Evolutionary conservation across 139 green algal species (phyloP).

Genomic region (Chlamydomonas urium): DNA sequence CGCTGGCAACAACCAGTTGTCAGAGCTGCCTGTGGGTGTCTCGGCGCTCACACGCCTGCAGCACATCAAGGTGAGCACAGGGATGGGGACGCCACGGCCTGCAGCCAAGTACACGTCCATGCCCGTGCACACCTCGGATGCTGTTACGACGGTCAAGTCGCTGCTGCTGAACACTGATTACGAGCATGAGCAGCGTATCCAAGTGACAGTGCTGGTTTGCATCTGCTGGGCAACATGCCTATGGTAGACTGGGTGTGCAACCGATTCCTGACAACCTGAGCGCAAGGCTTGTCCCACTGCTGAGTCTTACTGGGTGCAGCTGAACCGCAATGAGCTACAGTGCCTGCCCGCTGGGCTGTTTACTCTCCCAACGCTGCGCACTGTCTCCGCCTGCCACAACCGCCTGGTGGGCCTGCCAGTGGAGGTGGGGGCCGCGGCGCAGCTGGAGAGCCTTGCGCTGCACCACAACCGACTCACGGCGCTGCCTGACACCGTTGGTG

Average conservation of each 20-base stretch:
- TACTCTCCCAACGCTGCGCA: background rate
- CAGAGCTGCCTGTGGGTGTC: background rate
- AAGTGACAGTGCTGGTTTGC: too few relatives aligned
- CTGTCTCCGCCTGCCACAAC: background rate
- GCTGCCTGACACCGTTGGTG: background rate
- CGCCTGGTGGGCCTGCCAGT: background rate
- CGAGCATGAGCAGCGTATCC: too few relatives aligned
- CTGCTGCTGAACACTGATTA: too few relatives aligned
- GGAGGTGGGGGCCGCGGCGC: background rate
- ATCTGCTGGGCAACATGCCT: too few relatives aligned
- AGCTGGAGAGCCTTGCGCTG: background rate
- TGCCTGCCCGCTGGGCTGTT: background rate
- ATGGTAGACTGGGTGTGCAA: too few relatives aligned
- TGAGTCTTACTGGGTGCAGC: background rate
- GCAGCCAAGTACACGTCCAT: background rate
- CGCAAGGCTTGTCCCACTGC: background rate
- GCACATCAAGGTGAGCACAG: background rate
- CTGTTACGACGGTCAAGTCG: too few relatives aligned
- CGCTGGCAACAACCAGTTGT: background rate
- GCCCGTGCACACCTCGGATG: too few relatives aligned
- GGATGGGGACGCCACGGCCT: too few relatives aligned
- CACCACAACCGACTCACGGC: slow-evolving; percentile 11
- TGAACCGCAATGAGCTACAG: slow-evolving; percentile 10
- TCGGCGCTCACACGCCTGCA: background rate
- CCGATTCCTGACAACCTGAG: too few relatives aligned